Percentiles rank a stretch among this genome's conserved stretches.
Evolutionary conservation across 495 filamentous ascomycete genomes (phyloP).

Genomic region (Lophiostoma macrostomum): DNA sequence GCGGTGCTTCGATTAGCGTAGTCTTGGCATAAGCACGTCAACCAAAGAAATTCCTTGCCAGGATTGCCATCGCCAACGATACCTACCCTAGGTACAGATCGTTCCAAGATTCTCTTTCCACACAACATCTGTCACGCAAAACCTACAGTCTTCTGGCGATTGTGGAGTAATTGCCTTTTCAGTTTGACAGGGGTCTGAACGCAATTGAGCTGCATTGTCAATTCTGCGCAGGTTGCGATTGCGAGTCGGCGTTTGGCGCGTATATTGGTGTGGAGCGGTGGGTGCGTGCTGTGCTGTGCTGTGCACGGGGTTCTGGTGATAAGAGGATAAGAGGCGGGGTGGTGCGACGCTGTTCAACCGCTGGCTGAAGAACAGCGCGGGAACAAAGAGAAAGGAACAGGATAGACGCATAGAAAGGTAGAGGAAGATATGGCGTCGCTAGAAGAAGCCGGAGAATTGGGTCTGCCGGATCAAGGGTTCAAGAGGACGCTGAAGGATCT

Average conservation of each 20-base stretch:
- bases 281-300: no score
- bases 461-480: conserved; percentile 26
- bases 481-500: conserved; percentile 80
- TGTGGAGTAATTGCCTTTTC: not conserved
- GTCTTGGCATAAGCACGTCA: conserved; percentile 23
- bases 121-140: not conserved
- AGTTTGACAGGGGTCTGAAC: not conserved
- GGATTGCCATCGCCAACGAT: not conserved
- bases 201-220: no score
- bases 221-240: no score
- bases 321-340: no score
- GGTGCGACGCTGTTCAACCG: no score
- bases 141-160: not conserved
- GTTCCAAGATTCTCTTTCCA: not conserved
- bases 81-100: no score
- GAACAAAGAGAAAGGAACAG: not conserved
- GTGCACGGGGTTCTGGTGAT: no score
- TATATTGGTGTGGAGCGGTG: no score
- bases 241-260: no score
- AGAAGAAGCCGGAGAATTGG: conserved; percentile 26
- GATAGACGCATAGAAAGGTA: not conserved
- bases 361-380: no score
- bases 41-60: conserved; percentile 9
- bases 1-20: no score
- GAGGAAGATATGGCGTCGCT: not conserved